Evolutionary conservation across 345 rosid species (phyloP).

Genomic region (Geranium brycei): DNA sequence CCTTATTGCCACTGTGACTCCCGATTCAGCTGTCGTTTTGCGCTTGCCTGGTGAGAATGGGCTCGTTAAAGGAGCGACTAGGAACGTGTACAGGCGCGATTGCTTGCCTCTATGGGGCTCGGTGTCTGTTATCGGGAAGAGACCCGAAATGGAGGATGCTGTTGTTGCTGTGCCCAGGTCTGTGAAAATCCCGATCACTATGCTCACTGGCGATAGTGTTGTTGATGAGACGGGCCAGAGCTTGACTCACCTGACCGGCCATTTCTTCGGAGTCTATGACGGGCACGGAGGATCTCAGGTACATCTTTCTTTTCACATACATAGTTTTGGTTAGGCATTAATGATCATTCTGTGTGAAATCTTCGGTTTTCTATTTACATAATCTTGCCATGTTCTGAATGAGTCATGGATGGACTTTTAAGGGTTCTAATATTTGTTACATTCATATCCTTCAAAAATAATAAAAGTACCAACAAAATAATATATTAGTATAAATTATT

Average conservation of each 20-base stretch:
- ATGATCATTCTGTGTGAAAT: too few relatives aligned
- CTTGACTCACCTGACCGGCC: conserved; percentile 55
- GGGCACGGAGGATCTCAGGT: conserved; percentile 98
- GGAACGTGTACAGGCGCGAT: conserved; percentile 69
- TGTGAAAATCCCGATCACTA: conserved; percentile 61
- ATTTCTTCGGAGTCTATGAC: conserved; percentile 89
- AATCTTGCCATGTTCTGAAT: too few relatives aligned
- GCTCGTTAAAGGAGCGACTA: conserved; percentile 32
- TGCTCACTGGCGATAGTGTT: conserved; percentile 49
- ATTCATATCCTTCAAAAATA: too few relatives aligned
- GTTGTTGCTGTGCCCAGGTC: conserved; percentile 47
- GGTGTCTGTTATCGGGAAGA: conserved; percentile 57
- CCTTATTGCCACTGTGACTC: conserved; percentile 32
- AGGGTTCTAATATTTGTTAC: too few relatives aligned
- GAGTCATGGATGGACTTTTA: too few relatives aligned
- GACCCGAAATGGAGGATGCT: conserved; percentile 92
- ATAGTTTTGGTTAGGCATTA: too few relatives aligned
- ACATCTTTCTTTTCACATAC: conserved; percentile 4
- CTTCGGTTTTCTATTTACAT: too few relatives aligned
- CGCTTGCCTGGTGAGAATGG: conserved; percentile 46
- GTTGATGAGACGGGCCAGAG: conserved; percentile 49
- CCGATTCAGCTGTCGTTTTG: conserved; percentile 44
- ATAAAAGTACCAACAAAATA: too few relatives aligned
- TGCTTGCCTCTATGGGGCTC: conserved; percentile 85
- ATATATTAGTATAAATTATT: too few relatives aligned